phyloP scores from a whole-genome alignment of 2,329 filamentous ascomycete species.

The Aspergillus felis region DNA sequence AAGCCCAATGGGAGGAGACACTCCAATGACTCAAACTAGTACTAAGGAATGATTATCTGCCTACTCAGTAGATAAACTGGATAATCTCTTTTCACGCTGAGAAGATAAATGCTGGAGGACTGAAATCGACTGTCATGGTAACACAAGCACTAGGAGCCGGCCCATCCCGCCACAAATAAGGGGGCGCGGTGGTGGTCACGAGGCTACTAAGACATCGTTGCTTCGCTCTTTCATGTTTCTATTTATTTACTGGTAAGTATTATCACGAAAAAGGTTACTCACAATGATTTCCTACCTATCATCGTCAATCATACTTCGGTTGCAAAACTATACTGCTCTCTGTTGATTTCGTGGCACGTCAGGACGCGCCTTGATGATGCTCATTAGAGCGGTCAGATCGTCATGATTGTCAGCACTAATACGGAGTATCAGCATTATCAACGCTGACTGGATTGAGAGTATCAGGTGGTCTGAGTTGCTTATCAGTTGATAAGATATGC shows the following conservation, averaged over 20 bases:
- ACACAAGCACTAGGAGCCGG: conserved; percentile 9
- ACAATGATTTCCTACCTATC: not conserved
- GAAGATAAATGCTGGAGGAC: not conserved
- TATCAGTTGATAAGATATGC: not conserved
- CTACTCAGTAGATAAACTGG: not conserved
- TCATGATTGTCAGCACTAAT: conserved; percentile 18
- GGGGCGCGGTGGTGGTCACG: conserved; percentile 9
- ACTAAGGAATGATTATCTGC: not conserved
- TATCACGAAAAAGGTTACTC: not conserved
- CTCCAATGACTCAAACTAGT: not conserved
- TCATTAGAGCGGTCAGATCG: conserved; percentile 14
- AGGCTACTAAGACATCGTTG: not conserved
- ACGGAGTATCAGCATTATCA: conserved; percentile 7
- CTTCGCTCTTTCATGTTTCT: not conserved
- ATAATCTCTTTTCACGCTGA: not conserved
- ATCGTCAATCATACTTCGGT: not conserved
- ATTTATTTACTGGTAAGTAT: not conserved
- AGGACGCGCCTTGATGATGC: conserved; percentile 9
- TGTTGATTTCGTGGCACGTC: conserved; percentile 8
- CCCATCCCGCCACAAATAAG: conserved; percentile 11
- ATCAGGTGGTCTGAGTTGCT: conserved; percentile 5
- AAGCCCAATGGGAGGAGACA: not conserved
- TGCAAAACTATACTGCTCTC: not conserved
- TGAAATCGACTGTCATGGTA: not conserved
- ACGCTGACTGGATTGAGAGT: conserved; percentile 2